Evolutionary conservation across 805 yeast species (phyloP).

Genomic region (Metschnikowia noctiluminum): DNA sequence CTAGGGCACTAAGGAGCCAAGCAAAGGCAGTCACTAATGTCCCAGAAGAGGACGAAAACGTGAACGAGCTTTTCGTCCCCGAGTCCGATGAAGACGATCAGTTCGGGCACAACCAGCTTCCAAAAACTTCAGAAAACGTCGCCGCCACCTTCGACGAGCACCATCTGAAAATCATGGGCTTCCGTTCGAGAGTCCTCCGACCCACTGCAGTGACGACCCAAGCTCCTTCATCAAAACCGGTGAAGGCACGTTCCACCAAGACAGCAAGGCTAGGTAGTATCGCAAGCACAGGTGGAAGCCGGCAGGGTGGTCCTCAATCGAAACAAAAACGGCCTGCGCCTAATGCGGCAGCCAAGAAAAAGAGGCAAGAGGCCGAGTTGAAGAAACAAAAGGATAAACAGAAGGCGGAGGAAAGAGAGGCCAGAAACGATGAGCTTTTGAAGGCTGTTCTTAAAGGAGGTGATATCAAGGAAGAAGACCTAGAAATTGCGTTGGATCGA

Average conservation of each 20-base stretch:
- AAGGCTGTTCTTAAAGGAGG: constrained; percentile 31
- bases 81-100: constrained; percentile 11
- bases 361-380: background rate
- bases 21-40: background rate
- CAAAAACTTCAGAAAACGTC: constrained; percentile 8
- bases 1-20: background rate
- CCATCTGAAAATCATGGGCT: constrained; percentile 1
- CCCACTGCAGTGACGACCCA: background rate
- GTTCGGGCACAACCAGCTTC: constrained; percentile 13
- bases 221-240: background rate
- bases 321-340: background rate
- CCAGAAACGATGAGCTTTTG: constrained; percentile 21
- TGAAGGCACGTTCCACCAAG: background rate
- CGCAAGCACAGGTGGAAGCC: background rate
- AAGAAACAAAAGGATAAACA: constrained; percentile 1
- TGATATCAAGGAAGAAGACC: constrained; percentile 26
- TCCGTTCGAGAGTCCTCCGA: background rate
- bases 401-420: constrained; percentile 4
- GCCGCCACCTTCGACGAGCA: constrained; percentile 13
- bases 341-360: background rate
- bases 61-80: constrained; percentile 14
- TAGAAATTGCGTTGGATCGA: constrained; percentile 17
- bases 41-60: constrained; percentile 6
- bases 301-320: background rate
- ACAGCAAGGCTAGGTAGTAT: constrained; percentile 7